Conservation (phyloP, 108 stramenopile species). For the Mayamaea pseudoterrestris region DNA sequence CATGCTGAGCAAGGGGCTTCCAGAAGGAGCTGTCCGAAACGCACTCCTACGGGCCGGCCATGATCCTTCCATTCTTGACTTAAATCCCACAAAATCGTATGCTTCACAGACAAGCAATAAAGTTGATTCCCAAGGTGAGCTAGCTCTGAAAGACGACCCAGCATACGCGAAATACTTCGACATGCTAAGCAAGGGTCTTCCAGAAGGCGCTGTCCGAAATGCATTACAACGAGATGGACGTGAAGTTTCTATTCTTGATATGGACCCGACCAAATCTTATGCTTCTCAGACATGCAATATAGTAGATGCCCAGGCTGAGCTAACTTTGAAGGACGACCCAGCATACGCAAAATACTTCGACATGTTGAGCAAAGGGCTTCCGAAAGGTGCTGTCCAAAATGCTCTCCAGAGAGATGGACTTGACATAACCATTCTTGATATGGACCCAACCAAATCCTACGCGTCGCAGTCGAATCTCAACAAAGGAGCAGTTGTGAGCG, state of each 20-base stretch:
- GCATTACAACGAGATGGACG: slow-evolving; percentile 50
- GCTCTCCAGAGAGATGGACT: slow-evolving; percentile 57
- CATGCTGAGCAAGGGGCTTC: slow-evolving; percentile 47
- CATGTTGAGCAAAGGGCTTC: slow-evolving; percentile 63
- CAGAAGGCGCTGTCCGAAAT: slow-evolving; percentile 54
- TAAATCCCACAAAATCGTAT: slow-evolving; percentile 52
- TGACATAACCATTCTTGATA: slow-evolving; percentile 40
- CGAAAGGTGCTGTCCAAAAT: slow-evolving; percentile 61
- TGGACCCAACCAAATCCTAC: slow-evolving; percentile 49
- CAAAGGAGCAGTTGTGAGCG: slow-evolving; percentile 13
- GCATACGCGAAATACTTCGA: slow-evolving; percentile 60
- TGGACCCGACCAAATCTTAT: slow-evolving; percentile 50
- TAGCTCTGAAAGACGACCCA: slow-evolving; percentile 54
- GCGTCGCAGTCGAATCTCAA: slow-evolving; percentile 35
- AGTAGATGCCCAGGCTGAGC: slow-evolving; percentile 18
- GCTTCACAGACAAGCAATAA: slow-evolving; percentile 32
- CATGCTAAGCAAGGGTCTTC: slow-evolving; percentile 64
- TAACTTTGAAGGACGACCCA: slow-evolving; percentile 58
- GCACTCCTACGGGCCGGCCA: slow-evolving; percentile 36
- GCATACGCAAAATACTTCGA: slow-evolving; percentile 74
- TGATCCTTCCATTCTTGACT: slow-evolving; percentile 54
- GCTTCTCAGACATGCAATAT: slow-evolving; percentile 14
- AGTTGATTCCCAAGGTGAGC: slow-evolving; percentile 13
- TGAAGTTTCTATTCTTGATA: slow-evolving; percentile 40
- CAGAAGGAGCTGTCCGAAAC: slow-evolving; percentile 48